These are phyloP conservation scores for Phytophthora palmivora DNA, from an alignment of 352 stramenopile genomes.

Conservation along the genomic window DNA sequence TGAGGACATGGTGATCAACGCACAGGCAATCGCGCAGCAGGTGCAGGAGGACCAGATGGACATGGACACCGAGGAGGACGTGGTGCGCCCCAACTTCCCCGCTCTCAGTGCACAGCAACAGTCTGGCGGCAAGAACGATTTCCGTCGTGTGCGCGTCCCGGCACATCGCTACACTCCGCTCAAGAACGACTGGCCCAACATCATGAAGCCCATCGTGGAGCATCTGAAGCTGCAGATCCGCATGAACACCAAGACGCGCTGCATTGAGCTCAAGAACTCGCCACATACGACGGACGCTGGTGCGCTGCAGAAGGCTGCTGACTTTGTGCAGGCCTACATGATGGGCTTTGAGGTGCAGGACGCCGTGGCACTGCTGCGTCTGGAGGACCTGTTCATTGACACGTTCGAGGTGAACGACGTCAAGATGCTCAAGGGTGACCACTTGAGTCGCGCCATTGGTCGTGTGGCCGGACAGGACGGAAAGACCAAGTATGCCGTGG, in stretches of 20 bases:
- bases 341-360: slow-evolving; percentile 99
- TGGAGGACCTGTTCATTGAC: slow-evolving; percentile 99
- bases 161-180: slow-evolving; percentile 98
- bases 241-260: slow-evolving; percentile 99
- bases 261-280: slow-evolving; percentile 98
- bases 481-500: slow-evolving; percentile 99
- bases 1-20: slow-evolving; percentile 74
- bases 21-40: slow-evolving; percentile 51
- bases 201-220: slow-evolving; percentile 98
- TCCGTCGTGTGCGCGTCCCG: slow-evolving; percentile 96
- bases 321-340: slow-evolving; percentile 99
- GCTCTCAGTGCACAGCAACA: slow-evolving; percentile 79
- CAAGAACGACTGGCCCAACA: slow-evolving; percentile 98
- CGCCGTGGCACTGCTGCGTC: slow-evolving; percentile 96
- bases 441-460: slow-evolving; percentile 98
- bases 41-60: slow-evolving; percentile 65
- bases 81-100: slow-evolving; percentile 72
- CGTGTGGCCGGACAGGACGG: slow-evolving; percentile 98
- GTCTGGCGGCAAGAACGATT: slow-evolving; percentile 93
- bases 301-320: slow-evolving; percentile 96
- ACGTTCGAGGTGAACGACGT: slow-evolving; percentile 99
- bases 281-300: slow-evolving; percentile 93
- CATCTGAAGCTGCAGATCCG: slow-evolving; percentile 98
- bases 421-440: slow-evolving; percentile 98
- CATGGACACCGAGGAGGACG: slow-evolving; percentile 64